A percentile compares a stretch with the other conserved stretches of the same genome.
Conservation (phyloP, 2,329 filamentous ascomycete species). For the Sporothrix mexicana region DNA sequence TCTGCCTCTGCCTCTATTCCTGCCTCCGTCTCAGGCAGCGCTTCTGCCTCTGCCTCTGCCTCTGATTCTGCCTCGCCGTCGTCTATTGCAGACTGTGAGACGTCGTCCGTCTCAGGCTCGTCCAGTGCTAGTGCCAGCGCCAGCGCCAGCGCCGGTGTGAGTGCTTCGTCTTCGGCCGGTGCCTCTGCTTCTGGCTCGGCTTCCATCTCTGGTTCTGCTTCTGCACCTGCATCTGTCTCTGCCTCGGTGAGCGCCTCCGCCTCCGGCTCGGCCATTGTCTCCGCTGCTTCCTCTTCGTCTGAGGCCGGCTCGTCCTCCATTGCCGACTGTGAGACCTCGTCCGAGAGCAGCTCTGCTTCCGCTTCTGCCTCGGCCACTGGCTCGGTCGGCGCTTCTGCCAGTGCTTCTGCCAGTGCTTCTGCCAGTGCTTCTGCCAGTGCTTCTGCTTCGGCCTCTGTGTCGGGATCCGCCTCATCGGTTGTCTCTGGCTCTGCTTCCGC, state of each 20-base stretch:
- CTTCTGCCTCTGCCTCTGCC: neutral
- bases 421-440: neutral
- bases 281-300: neutral
- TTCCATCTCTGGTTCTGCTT: neutral
- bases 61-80: neutral
- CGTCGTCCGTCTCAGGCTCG: neutral
- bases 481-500: neutral
- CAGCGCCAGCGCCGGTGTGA: neutral
- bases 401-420: neutral
- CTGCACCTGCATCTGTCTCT: neutral
- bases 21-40: neutral
- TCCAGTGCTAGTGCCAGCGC: neutral
- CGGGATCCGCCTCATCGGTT: neutral
- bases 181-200: neutral
- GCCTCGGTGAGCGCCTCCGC: neutral
- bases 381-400: neutral
- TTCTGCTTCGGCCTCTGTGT: neutral
- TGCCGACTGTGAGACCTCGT: conserved; percentile 16
- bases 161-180: too few species aligned
- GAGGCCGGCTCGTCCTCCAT: neutral
- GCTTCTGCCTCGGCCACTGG: neutral
- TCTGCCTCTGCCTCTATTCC: neutral
- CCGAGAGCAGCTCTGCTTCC: neutral
- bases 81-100: conserved; percentile 11
- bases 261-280: neutral